These are phyloP conservation scores for Jaltomata sinuosa DNA, from an alignment of 257 asterid genomes.

Conservation along the genomic window DNA sequence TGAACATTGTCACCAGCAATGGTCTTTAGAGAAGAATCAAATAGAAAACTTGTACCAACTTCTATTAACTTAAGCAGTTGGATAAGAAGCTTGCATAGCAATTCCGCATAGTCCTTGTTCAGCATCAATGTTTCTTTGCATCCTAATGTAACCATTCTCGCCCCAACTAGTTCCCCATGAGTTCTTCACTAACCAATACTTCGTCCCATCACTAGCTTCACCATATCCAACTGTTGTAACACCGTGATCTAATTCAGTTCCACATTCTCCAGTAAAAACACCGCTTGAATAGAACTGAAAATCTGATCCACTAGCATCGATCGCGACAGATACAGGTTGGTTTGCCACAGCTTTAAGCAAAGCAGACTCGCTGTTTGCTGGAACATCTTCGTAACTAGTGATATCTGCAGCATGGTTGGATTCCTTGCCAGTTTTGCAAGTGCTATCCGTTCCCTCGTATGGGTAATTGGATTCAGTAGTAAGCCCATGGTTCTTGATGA, in stretches of 20 bases:
- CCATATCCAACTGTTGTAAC: neutral
- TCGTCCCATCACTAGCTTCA: neutral
- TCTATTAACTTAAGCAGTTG: neutral
- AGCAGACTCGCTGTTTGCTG: neutral
- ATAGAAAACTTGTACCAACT: neutral
- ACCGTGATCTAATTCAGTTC: neutral
- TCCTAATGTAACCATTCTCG: neutral
- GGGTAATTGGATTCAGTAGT: neutral
- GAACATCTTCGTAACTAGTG: neutral
- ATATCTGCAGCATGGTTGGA: neutral
- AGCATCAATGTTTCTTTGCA: neutral
- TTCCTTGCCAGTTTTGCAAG: neutral
- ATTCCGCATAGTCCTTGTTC: neutral
- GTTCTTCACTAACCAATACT: neutral
- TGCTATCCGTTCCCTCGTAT: neutral
- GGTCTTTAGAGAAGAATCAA: neutral
- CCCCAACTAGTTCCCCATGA: neutral
- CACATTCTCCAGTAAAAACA: neutral
- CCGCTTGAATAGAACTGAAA: neutral
- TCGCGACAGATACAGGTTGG: neutral
- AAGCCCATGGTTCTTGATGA: neutral
- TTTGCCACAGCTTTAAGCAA: neutral
- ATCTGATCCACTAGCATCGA: neutral
- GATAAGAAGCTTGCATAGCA: neutral
- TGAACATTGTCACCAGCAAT: neutral